phyloP scores from a whole-genome alignment of 768 basidiomycete species.

The Lyophyllum shimeji region DNA sequence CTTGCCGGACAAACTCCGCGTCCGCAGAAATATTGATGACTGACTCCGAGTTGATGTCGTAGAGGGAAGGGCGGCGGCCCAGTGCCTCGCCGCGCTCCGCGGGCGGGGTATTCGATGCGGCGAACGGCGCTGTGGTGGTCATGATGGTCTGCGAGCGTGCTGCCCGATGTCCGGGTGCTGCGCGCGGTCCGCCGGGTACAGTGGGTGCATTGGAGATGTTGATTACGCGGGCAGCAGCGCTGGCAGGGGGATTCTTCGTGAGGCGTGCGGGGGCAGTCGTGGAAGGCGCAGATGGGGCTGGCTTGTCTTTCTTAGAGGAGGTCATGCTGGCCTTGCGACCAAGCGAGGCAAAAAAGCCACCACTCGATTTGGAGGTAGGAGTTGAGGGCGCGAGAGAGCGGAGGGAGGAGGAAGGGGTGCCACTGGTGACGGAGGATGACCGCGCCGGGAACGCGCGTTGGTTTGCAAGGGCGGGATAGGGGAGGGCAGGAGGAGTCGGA shows the following conservation, averaged over 20 bases:
- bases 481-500: constrained; percentile 59
- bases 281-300: constrained; percentile 17
- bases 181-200: constrained; percentile 75
- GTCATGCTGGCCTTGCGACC: constrained; percentile 65
- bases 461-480: constrained; percentile 70
- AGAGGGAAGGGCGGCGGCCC: constrained; percentile 39
- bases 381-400: constrained; percentile 46
- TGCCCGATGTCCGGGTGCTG: constrained; percentile 54
- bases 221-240: constrained; percentile 27
- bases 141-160: constrained; percentile 70
- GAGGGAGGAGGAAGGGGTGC: constrained; percentile 48
- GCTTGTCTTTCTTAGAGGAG: constrained; percentile 23
- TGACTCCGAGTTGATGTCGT: constrained; percentile 30
- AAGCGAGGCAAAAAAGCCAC: constrained; percentile 72
- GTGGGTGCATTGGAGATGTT: constrained; percentile 43
- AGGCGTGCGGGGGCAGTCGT: constrained; percentile 25
- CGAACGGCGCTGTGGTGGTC: constrained; percentile 30
- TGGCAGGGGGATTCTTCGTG: constrained; percentile 20
- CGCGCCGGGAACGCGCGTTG: constrained; percentile 29
- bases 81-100: constrained; percentile 27
- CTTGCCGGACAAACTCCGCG: constrained; percentile 62
- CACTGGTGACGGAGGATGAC: constrained; percentile 32
- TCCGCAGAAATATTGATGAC: constrained; percentile 38
- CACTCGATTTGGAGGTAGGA: constrained; percentile 39
- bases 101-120: constrained; percentile 21